Percentiles rank a stretch among this genome's conserved stretches.
phyloP scores from a whole-genome alignment of 805 yeast species.

The Brettanomyces anomalus region DNA sequence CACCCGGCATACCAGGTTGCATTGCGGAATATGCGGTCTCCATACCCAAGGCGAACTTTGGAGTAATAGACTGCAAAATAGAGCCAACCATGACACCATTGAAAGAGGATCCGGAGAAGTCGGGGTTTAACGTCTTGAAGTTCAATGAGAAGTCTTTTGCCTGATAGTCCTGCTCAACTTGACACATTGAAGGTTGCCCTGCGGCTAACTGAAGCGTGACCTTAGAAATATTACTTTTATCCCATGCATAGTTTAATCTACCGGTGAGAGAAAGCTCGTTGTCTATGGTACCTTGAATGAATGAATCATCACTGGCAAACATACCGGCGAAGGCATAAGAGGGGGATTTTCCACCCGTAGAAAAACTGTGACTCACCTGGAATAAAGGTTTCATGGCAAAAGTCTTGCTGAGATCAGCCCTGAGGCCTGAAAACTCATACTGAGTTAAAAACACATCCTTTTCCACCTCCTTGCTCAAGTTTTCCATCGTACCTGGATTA shows the following conservation, averaged over 20 bases:
- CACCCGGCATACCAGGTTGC: conserved; percentile 68
- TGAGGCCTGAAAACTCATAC: conserved; percentile 87
- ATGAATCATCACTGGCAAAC: conserved; percentile 76
- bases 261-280: conserved; percentile 79
- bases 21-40: conserved; percentile 83
- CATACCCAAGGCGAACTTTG: conserved; percentile 78
- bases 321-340: conserved; percentile 87
- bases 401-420: conserved; percentile 93
- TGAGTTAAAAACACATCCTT: conserved; percentile 88
- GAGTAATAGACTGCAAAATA: conserved; percentile 78
- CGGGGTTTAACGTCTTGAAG: conserved; percentile 87
- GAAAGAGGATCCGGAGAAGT: conserved; percentile 62
- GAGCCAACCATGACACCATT: conserved; percentile 92
- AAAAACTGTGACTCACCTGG: conserved; percentile 92
- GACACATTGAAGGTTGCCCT: conserved; percentile 89
- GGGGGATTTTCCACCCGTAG: conserved; percentile 82
- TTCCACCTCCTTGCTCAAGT: conserved; percentile 85
- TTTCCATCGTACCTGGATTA: conserved; percentile 94
- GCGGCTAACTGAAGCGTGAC: conserved; percentile 80
- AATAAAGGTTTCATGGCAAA: conserved; percentile 87
- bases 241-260: conserved; percentile 88
- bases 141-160: conserved; percentile 83
- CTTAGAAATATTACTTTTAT: conserved; percentile 66
- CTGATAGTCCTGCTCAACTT: conserved; percentile 92
- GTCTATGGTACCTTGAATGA: conserved; percentile 88